Percentiles rank a stretch among this genome's conserved stretches.
phyloP scores from a whole-genome alignment of 2,329 filamentous ascomycete genomes.

The Xylariaceae sp. region DNA sequence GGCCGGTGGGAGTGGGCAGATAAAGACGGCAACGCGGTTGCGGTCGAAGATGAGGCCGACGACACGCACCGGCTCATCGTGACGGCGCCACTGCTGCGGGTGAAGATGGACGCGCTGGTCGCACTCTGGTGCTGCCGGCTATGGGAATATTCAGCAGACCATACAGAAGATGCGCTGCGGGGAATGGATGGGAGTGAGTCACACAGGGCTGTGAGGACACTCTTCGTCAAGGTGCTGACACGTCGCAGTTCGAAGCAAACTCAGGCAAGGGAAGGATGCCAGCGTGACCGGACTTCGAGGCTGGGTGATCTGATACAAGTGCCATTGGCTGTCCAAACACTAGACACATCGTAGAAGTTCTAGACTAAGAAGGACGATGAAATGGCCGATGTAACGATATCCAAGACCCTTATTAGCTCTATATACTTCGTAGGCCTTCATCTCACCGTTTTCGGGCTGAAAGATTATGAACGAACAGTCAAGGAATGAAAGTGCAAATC shows the following conservation, averaged over 20 bases:
- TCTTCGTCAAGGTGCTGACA: conserved; percentile 1
- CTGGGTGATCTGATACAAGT: conserved; percentile 31
- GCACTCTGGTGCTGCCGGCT: conserved; percentile 13
- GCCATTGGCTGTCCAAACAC: no score
- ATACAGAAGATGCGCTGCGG: background rate
- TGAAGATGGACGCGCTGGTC: conserved; percentile 10
- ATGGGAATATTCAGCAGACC: conserved; percentile 13
- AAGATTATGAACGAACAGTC: no score
- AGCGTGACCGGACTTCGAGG: background rate
- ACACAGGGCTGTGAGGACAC: background rate
- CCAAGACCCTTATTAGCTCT: no score
- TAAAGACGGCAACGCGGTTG: conserved; percentile 1
- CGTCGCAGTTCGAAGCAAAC: conserved; percentile 7
- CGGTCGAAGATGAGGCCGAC: conserved; percentile 11
- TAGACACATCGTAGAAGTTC: no score
- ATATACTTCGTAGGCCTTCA: no score
- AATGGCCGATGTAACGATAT: no score
- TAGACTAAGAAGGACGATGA: no score
- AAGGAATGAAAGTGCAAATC: no score
- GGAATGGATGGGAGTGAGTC: conserved; percentile 6
- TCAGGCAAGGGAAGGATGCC: conserved; percentile 1
- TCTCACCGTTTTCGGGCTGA: no score
- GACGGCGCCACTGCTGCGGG: conserved; percentile 8
- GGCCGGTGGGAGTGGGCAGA: conserved; percentile 11
- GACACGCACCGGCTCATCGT: conserved; percentile 10